Percentiles rank a stretch among this genome's conserved stretches.
Conservation (phyloP, 192 early-diverging fungal genomes). For the Coemansia sp. region DNA sequence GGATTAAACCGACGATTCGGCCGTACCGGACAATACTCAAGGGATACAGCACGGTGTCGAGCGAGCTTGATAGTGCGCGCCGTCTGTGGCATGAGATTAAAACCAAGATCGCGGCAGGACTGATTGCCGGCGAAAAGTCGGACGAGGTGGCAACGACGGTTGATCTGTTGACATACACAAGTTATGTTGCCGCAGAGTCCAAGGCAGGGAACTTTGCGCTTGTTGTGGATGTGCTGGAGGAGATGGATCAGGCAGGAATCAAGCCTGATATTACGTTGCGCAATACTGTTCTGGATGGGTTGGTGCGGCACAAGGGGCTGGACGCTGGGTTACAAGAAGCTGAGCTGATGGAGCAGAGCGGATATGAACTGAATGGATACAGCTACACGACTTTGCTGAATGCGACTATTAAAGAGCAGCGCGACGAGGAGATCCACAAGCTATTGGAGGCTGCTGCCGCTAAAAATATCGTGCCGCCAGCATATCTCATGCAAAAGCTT, state of each 20-base stretch:
- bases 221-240: slow-evolving; percentile 25
- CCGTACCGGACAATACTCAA: slow-evolving; percentile 48
- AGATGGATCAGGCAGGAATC: slow-evolving; percentile 32
- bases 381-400: slow-evolving; percentile 34
- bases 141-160: background rate
- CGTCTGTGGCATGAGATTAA: slow-evolving; percentile 39
- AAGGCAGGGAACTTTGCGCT: slow-evolving; percentile 27
- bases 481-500: slow-evolving; percentile 20
- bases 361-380: slow-evolving; percentile 23
- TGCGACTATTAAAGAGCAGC: slow-evolving; percentile 22
- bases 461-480: slow-evolving; percentile 28
- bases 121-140: slow-evolving; percentile 15
- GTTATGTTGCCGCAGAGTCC: slow-evolving; percentile 39
- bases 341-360: slow-evolving; percentile 32
- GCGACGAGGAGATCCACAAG: slow-evolving; percentile 14
- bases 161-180: slow-evolving; percentile 39
- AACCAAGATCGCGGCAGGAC: slow-evolving; percentile 6
- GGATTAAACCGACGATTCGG: slow-evolving; percentile 29
- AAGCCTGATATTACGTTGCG: slow-evolving; percentile 39
- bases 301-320: slow-evolving; percentile 24
- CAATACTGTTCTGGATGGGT: slow-evolving; percentile 36
- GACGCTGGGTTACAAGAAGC: slow-evolving; percentile 36
- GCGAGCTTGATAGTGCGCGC: slow-evolving; percentile 39
- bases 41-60: slow-evolving; percentile 26
- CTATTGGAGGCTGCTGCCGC: slow-evolving; percentile 18